These are phyloP conservation scores for Scolecobasidium constrictum DNA, from an alignment of 2,329 filamentous ascomycete genomes.

Conservation along the genomic window DNA sequence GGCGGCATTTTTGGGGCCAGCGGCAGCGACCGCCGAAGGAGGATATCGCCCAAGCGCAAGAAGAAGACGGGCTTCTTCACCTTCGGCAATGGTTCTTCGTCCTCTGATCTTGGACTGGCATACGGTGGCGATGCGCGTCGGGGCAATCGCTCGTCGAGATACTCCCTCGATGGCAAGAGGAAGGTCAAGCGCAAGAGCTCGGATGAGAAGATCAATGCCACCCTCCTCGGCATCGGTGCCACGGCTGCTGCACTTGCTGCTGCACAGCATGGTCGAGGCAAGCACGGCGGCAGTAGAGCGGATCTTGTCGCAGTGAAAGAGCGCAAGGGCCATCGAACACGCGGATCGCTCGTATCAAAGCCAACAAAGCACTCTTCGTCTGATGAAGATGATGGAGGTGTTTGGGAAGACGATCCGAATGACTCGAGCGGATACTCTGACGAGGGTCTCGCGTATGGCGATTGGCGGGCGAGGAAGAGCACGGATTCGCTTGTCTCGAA, in stretches of 20 bases:
- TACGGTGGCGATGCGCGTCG: constrained; percentile 26
- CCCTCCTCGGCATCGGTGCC: constrained; percentile 34
- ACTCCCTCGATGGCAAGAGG: constrained; percentile 12
- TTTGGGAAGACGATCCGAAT: constrained; percentile 21
- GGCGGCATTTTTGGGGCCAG: constrained; percentile 31
- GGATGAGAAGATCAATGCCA: constrained; percentile 35
- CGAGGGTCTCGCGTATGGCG: constrained; percentile 52
- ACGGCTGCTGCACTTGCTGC: constrained; percentile 38
- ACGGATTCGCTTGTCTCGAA: constrained; percentile 42
- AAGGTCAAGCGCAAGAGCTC: constrained; percentile 26
- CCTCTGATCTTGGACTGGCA: constrained; percentile 31
- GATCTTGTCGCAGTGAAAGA: constrained; percentile 26
- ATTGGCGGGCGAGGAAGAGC: constrained; percentile 32
- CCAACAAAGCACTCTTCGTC: constrained; percentile 17
- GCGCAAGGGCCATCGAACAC: constrained; percentile 14
- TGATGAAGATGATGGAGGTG: constrained; percentile 43
- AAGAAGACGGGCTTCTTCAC: constrained; percentile 37
- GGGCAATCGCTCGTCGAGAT: not conserved
- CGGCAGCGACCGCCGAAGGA: constrained; percentile 19
- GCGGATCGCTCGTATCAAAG: constrained; percentile 13
- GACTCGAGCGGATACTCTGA: constrained; percentile 22
- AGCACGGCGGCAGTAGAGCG: constrained; percentile 14
- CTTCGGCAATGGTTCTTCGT: constrained; percentile 35
- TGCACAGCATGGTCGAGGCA: constrained; percentile 23
- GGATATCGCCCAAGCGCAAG: constrained; percentile 15